These are phyloP conservation scores for Sextonia rubra DNA, from an alignment of 164 flowering plant species.

Conservation along the genomic window DNA sequence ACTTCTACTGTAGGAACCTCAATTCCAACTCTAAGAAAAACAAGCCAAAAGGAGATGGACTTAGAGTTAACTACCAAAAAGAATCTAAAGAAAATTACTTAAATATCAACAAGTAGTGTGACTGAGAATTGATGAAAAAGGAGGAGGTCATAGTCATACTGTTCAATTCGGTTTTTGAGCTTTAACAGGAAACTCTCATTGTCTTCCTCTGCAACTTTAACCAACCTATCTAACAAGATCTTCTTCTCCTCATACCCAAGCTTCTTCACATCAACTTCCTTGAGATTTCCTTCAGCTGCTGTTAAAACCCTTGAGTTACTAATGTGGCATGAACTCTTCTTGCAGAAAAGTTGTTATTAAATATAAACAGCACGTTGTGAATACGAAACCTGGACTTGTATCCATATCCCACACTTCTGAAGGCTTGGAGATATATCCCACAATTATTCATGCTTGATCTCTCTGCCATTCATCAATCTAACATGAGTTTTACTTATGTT, in stretches of 20 bases:
- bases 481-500: too few relatives aligned
- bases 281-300: slow-evolving; percentile 17
- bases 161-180: slow-evolving; percentile 64
- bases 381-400: too few relatives aligned
- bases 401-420: too few relatives aligned
- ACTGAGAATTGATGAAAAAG: not conserved
- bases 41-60: not conserved
- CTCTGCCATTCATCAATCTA: too few relatives aligned
- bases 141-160: slow-evolving; percentile 31
- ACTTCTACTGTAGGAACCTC: slow-evolving; percentile 78
- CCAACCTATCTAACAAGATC: slow-evolving; percentile 59
- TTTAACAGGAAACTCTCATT: slow-evolving; percentile 79
- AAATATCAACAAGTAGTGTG: not conserved
- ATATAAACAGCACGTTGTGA: too few relatives aligned
- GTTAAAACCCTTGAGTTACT: slow-evolving; percentile 1
- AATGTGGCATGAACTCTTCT: too few relatives aligned
- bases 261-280: slow-evolving; percentile 68
- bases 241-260: slow-evolving; percentile 53
- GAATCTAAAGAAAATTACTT: not conserved
- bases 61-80: not conserved
- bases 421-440: too few relatives aligned
- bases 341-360: too few relatives aligned
- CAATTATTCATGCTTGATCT: too few relatives aligned
- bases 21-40: slow-evolving; percentile 63
- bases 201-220: slow-evolving; percentile 83